Base-by-base conservation (phyloP, 169 alveolate species). In the Cryptosporidium tyzzeri region DNA sequence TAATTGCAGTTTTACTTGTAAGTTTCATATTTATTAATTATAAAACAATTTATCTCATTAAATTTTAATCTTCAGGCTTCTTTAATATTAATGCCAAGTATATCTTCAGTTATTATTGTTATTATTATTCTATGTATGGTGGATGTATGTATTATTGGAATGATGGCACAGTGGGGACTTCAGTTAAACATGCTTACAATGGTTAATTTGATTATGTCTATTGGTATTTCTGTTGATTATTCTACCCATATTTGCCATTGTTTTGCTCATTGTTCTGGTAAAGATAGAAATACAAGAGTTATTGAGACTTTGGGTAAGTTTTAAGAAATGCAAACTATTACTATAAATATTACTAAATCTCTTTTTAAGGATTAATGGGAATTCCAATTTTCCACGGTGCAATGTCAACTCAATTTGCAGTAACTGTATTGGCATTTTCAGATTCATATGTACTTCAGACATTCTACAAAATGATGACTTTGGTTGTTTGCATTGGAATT, bases 171-270 rank as follows among this genome's bases (percentile, higher is more conserved):
- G 9, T 93, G 95, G 93, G 95, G 94, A 41, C 89, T 94, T 39
- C 93, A 94, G 5, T 92, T 94, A n/a, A 94, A 94, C 68, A 93
- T 94, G 91, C 93, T 94, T 65, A 92, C 97, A n/a, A 93, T 93
- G 96, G 95, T 94, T 80, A 93, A 92, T 84, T 91, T 94, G 68
- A 92, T 94, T 55, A 92, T 94, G 74, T 93, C 96, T 16, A 93
- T 93, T 18, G 97, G 97, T 92, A 71, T 93, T 69, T 86, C 95
- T 45, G 94, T 94, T 58, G 97, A 94, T 75, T 94, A 93, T 68
- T 92, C 97, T 23, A 91, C 95, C 0, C 97, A 94, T 92, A 93
- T 94, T n/a, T 91, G 93, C 58, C 97, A 94, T 68, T 92, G 95
- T 35, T 94, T 94, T 61, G 91, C 94, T 23, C 97, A 93, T 93